Evolutionary conservation across 1,284 basidiomycete species (phyloP).

Genomic region (Chiua sp.): DNA sequence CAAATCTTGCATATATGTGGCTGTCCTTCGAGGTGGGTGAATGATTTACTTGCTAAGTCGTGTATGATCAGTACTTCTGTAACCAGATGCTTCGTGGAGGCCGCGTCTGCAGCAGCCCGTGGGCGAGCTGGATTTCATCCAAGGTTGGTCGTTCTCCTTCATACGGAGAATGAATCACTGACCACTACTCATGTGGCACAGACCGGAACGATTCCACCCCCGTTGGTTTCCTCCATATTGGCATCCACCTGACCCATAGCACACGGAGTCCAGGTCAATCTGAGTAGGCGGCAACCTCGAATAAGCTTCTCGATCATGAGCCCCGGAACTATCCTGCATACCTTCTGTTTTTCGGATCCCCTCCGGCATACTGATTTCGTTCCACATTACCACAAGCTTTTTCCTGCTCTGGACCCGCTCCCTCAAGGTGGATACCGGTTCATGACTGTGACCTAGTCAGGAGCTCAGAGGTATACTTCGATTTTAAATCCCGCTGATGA

Average conservation of each 20-base stretch:
- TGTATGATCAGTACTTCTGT: conserved; percentile 3
- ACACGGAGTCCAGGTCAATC: conserved; percentile 3
- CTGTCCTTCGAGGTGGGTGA: no score
- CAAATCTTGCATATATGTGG: no score
- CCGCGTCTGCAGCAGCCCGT: neutral
- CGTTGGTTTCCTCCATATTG: neutral
- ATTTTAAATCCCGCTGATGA: conserved; percentile 10
- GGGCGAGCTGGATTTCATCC: conserved; percentile 7
- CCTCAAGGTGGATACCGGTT: neutral
- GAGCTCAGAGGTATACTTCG: conserved; percentile 1
- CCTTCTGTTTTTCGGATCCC: conserved; percentile 5
- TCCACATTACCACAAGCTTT: neutral
- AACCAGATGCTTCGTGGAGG: conserved; percentile 5
- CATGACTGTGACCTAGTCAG: neutral
- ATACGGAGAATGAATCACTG: conserved; percentile 12
- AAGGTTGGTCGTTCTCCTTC: neutral
- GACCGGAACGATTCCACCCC: conserved; percentile 14
- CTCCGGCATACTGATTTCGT: neutral
- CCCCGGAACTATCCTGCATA: conserved; percentile 5
- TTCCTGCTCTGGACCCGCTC: neutral
- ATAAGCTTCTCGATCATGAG: neutral
- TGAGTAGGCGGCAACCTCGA: conserved; percentile 3
- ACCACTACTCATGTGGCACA: conserved; percentile 6
- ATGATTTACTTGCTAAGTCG: neutral
- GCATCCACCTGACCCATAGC: neutral